Base-by-base conservation (phyloP, 768 basidiomycete genomes). In the Trametes sanguinea region DNA sequence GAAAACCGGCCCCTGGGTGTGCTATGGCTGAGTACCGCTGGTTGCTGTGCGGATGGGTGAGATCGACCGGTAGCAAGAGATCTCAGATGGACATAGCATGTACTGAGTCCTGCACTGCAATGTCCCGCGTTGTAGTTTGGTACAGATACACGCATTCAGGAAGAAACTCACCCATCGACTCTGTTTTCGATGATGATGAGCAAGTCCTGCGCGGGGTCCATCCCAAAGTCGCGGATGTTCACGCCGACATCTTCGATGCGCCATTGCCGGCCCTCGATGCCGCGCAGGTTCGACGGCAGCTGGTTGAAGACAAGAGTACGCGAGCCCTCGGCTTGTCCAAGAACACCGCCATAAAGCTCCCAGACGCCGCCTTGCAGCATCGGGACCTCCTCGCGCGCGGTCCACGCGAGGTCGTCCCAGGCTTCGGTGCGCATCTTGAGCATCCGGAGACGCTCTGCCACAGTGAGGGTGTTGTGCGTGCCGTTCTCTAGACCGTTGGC, bases 131-230 rank as follows among this genome's bases (percentile, higher is more conserved):
- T 44, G 10, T 17, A 44, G 10, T 9, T 22, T 22, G 22, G 22
- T 22, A 22, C 22, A 22, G 22, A 22, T 22, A 22, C 13, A 39
- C 39, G 39, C 39, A 13, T 13, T 39, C 39, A 7, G 39, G 7
- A 39, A 7, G n/a, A 43, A 8, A 57, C 65, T 57, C 45, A 58
- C 57, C 54, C 29, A 40, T 58, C 51, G 3, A 27, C 32, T 2
- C 76, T 30, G 39, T 65, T 70, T 65, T 82, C 79, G 6, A 86
- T 71, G 16, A 83, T 63, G 7, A 88, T 78, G 8, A 89, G 76
- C 35, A 90, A 77, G 69, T 89, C 83, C 67, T 88, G 87, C 27
- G 83, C 79, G 16, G 86, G 84, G 68, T 90, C 88, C 76, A 90
- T 80, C 6, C 77, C 78, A 64, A 86, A 86, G 65, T 87, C 86